Evolutionary conservation across 805 yeast genomes (phyloP).

Genomic region (Wickerhamomyces silvicola): DNA sequence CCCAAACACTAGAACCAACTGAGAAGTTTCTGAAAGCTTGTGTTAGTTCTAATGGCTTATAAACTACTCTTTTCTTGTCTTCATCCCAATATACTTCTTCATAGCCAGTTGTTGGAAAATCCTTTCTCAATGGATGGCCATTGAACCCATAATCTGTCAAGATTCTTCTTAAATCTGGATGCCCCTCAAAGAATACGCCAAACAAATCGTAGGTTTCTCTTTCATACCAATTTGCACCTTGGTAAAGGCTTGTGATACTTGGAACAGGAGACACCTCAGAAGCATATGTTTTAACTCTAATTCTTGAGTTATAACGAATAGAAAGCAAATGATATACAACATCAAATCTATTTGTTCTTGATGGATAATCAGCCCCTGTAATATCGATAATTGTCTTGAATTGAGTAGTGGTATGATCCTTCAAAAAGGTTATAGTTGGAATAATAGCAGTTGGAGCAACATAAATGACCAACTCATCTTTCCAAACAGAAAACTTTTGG

Average conservation of each 20-base stretch:
- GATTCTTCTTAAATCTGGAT: slow-evolving; percentile 84
- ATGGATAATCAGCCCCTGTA: slow-evolving; percentile 83
- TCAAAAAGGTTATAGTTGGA: slow-evolving; percentile 65
- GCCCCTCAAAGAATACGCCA: slow-evolving; percentile 83
- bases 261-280: slow-evolving; percentile 80
- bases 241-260: slow-evolving; percentile 59
- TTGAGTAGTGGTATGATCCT: slow-evolving; percentile 75
- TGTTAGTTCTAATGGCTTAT: slow-evolving; percentile 85
- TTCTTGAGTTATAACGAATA: slow-evolving; percentile 78
- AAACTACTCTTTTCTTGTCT: slow-evolving; percentile 83
- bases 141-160: slow-evolving; percentile 90
- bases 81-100: slow-evolving; percentile 88
- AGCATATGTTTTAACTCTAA: slow-evolving; percentile 85
- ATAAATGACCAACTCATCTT: slow-evolving; percentile 74
- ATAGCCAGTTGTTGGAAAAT: slow-evolving; percentile 89
- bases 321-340: slow-evolving; percentile 80
- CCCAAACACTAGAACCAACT: slow-evolving; percentile 87
- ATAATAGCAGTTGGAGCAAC: slow-evolving; percentile 70
- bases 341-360: slow-evolving; percentile 78
- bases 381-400: slow-evolving; percentile 74
- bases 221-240: slow-evolving; percentile 88
- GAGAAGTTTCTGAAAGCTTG: slow-evolving; percentile 90
- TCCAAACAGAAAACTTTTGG: slow-evolving; percentile 85
- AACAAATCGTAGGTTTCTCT: slow-evolving; percentile 84
- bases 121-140: slow-evolving; percentile 88